Evolutionary conservation across 106 monocot genomes (phyloP), one percentile per base, ranked within the genome.

Genomic region (Dendrobium nobile): DNA sequence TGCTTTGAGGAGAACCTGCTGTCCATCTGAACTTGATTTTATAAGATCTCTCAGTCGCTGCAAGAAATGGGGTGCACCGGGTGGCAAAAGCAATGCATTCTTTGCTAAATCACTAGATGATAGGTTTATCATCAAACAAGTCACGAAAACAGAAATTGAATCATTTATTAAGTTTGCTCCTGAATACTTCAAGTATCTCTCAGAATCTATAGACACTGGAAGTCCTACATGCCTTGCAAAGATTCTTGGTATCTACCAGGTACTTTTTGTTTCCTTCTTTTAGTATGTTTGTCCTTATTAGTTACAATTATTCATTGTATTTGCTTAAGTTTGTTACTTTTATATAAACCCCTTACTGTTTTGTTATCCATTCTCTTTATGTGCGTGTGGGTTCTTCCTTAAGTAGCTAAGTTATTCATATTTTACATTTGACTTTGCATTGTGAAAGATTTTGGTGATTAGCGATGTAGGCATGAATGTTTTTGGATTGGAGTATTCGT

Each of bases 101-200:
- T 99, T 99, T 84, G 99, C 99, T 65, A 99, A 99, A 82, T 86
- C 99, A 64, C 82, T 99, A 68, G 99, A 99, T 85, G 99, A 99
- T 67, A 85, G 99, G 73, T 99, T 99, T 67, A 93, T 99, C 17
- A 87, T 99, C 65, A 99, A 99, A 74, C 93, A 99, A 67, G 91
- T 99, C n/a, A 99, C 93, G 2, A 95, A 89, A 85, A 95, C 90
- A 31, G 95, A 99, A 82, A 56, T 99, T 31, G 91, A 91, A 67
- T 99, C 95, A 15, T 99, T 99, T 80, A 87, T 93, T 22, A 78
- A 91, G 78, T 99, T 99, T 93, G 95, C 88, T 77, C 90, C 93
- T 0, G 85, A 85, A 40, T 99, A 99, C 78, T 99, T 99, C 77
- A 89, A 91, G 72, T 99, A 99, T 82, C 73, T 91, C 3, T 86